Conservation (phyloP, 2,329 filamentous ascomycete genomes). For the Fusarium staphyleae region DNA sequence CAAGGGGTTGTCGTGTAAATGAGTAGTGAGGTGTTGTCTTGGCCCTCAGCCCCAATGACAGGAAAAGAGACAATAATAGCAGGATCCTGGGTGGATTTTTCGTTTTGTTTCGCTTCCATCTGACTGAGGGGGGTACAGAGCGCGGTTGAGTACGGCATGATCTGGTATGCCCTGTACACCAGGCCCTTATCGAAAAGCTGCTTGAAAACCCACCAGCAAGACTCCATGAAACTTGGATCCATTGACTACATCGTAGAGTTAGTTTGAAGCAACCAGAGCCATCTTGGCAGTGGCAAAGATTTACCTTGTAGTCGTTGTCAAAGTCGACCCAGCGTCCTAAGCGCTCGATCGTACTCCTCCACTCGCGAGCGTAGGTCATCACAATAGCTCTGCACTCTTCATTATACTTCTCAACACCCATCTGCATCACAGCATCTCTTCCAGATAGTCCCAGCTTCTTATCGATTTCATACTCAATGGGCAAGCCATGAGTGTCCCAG, state of each 20-base stretch:
- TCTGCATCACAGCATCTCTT: slow-evolving; percentile 78
- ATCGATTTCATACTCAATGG: slow-evolving; percentile 82
- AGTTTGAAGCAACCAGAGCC: neutral
- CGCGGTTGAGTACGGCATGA: slow-evolving; percentile 80
- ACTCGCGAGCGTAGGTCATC: slow-evolving; percentile 82
- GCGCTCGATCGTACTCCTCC: slow-evolving; percentile 77
- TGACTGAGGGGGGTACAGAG: slow-evolving; percentile 77
- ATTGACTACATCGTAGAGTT: slow-evolving; percentile 62
- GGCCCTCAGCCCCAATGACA: slow-evolving; percentile 67
- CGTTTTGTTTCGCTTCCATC: slow-evolving; percentile 78
- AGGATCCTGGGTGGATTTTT: slow-evolving; percentile 77
- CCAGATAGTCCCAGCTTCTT: slow-evolving; percentile 86
- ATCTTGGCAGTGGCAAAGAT: neutral
- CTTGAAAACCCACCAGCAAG: slow-evolving; percentile 81
- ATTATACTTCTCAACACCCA: slow-evolving; percentile 85
- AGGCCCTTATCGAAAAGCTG: slow-evolving; percentile 74
- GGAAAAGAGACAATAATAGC: slow-evolving; percentile 76
- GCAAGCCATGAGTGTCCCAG: slow-evolving; percentile 67
- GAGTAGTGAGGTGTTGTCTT: slow-evolving; percentile 64
- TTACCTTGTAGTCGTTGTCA: slow-evolving; percentile 78
- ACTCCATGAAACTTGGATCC: slow-evolving; percentile 79
- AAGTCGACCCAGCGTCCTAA: slow-evolving; percentile 81
- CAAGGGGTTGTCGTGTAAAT: slow-evolving; percentile 74
- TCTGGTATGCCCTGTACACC: slow-evolving; percentile 75
- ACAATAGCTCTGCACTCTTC: slow-evolving; percentile 85